These are phyloP conservation scores for Neopestalotiopsis sp. DNA, from an alignment of 2,329 filamentous ascomycete species.

Conservation along the genomic window DNA sequence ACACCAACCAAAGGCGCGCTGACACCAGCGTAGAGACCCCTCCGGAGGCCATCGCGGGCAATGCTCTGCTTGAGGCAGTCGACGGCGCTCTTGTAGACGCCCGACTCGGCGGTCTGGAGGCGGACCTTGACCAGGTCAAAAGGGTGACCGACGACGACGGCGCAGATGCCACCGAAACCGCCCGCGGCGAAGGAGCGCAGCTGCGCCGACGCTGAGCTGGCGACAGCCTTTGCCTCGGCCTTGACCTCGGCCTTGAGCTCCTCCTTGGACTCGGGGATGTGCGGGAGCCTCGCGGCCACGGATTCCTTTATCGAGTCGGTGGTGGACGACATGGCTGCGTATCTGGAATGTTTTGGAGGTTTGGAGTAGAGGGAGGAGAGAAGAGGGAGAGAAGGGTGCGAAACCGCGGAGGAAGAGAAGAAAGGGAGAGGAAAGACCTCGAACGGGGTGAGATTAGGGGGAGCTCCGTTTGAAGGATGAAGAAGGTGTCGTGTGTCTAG, in stretches of 20 bases:
- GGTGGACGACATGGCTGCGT: conserved; percentile 21
- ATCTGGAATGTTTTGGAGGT: neutral
- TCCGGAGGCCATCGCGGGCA: conserved; percentile 78
- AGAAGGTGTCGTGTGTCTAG: neutral
- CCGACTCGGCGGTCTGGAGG: conserved; percentile 92
- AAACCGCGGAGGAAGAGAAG: no score
- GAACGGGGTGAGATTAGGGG: neutral
- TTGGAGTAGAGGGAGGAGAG: neutral
- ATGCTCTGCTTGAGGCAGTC: conserved; percentile 91
- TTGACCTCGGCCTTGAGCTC: conserved; percentile 51
- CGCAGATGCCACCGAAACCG: conserved; percentile 91
- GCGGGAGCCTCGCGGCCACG: conserved; percentile 45
- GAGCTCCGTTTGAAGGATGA: conserved; percentile 1
- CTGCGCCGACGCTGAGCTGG: conserved; percentile 49
- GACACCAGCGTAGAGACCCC: conserved; percentile 95
- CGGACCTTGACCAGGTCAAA: conserved; percentile 99
- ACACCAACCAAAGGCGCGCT: conserved; percentile 93
- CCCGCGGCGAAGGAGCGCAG: conserved; percentile 86
- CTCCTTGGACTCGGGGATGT: conserved; percentile 48
- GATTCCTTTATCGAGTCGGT: conserved; percentile 39
- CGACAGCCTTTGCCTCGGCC: conserved; percentile 44
- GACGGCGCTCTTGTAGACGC: conserved; percentile 86
- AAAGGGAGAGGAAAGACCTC: no score
- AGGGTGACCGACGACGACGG: conserved; percentile 92
- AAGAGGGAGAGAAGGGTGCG: neutral